Conservation (phyloP, 192 early-diverging fungal genomes). For the Lobosporangium transversale region DNA sequence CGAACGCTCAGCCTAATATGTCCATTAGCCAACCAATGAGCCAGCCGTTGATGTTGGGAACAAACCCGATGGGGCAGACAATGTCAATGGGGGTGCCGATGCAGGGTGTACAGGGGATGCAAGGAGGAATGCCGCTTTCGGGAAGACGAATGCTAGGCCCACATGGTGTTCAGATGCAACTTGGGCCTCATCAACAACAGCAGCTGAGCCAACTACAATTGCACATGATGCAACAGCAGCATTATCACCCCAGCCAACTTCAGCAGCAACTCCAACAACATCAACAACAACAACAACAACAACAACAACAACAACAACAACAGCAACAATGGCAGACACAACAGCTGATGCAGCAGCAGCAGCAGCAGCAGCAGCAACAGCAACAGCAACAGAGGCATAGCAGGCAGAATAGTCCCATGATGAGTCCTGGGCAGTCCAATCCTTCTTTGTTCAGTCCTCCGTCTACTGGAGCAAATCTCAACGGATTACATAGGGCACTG, state of each 20-base stretch:
- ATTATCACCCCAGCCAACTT: constrained; percentile 8
- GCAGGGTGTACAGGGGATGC: no score
- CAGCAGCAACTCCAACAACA: constrained; percentile 15
- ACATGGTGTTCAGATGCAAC: constrained; percentile 38
- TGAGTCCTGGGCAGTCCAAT: constrained; percentile 32
- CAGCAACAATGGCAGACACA: constrained; percentile 14
- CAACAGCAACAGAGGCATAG: constrained; percentile 24
- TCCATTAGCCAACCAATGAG: constrained; percentile 1
- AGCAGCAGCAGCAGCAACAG: constrained; percentile 20
- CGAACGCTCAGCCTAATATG: neutral
- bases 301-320: constrained; percentile 28
- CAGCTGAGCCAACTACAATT: constrained; percentile 23
- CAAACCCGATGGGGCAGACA: constrained; percentile 7
- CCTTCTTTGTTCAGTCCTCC: constrained; percentile 29
- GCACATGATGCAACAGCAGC: constrained; percentile 29
- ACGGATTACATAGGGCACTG: neutral
- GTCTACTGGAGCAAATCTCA: neutral
- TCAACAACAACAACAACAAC: constrained; percentile 27
- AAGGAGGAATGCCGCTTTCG: constrained; percentile 11
- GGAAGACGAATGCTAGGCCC: constrained; percentile 32
- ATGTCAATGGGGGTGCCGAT: constrained; percentile 7
- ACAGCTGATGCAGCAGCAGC: constrained; percentile 15
- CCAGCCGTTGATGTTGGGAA: constrained; percentile 14
- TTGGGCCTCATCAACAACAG: constrained; percentile 27
- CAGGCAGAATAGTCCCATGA: constrained; percentile 31